These are phyloP conservation scores for Alternaria rosae DNA, from an alignment of 2,329 filamentous ascomycete species.

Conservation along the genomic window DNA sequence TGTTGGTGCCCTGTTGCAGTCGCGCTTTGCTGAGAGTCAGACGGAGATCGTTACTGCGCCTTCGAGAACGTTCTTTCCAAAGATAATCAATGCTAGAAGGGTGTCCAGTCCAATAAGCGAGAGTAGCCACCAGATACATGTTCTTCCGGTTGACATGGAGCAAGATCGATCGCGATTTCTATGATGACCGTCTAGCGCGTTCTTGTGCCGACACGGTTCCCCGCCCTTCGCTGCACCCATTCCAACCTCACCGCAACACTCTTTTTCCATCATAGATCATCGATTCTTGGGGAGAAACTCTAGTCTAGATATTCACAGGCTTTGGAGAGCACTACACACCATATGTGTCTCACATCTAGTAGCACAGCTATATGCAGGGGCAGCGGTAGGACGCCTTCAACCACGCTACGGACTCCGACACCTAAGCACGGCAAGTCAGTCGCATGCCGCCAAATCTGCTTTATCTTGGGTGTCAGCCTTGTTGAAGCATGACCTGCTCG, in stretches of 20 bases:
- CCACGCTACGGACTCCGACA: slow-evolving; percentile 1
- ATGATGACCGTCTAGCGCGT: background rate
- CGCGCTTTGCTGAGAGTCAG: background rate
- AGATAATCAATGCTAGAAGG: background rate
- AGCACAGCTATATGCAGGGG: background rate
- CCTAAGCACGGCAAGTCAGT: background rate
- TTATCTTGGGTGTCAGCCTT: background rate
- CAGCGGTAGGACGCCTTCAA: slow-evolving; percentile 1
- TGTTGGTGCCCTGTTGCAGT: background rate
- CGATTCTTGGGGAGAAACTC: background rate
- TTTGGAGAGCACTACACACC: background rate
- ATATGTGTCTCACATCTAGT: background rate
- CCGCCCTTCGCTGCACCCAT: slow-evolving; percentile 3
- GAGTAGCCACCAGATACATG: background rate
- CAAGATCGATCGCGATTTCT: background rate
- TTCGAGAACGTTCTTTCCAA: background rate
- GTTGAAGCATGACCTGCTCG: background rate
- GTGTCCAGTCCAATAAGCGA: background rate
- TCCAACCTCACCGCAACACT: background rate
- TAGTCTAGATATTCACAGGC: background rate
- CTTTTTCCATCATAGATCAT: background rate
- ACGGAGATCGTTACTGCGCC: background rate
- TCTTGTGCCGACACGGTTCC: slow-evolving; percentile 10
- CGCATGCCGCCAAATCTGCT: background rate
- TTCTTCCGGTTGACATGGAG: background rate